Base-by-base conservation (phyloP, 192 early-diverging fungal genomes). In the Rhizophagus sp. region DNA sequence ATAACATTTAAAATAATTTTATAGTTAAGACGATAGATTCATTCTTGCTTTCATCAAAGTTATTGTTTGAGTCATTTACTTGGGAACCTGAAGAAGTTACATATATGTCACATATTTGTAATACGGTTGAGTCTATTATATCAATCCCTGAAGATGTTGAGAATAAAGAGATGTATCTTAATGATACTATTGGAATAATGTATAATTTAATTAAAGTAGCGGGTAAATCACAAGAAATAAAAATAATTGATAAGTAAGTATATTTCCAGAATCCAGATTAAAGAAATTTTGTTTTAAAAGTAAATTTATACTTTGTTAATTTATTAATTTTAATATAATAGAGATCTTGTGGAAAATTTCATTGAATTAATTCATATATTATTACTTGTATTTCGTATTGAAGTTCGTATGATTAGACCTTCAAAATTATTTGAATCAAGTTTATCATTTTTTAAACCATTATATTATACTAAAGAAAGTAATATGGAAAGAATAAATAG, bases 401-500 rank as follows among this genome's bases (percentile, higher is more conserved):
- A 65, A 65, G 27, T 65, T 65, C n/a, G 27, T 65, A 27, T 65
- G 64, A 65, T 65, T 30, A 24, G 27, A 65, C 64, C 64, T 65
- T 65, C 64, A 65, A 65, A 65, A 65, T 65, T 65, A 65, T 65
- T 65, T 65, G 12, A 65, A 27, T 27, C n/a, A 65, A 30, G 12
- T 65, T 65, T 65, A 12, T 27, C 64, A 1, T 27, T 65, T 65
- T 30, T 30, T 27, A 65, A 65, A 27, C 24, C 64, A 65, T 65
- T 30, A 13, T 27, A 30, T 12, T 10, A 12, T 12, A 65, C n/a
- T 27, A 65, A 65, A 27, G 27, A 3, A 27, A 25, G 25, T 27
- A 13, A 30, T 27, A 65, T 27, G 11, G n/a, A 27, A 65, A 13
- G 63, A 30, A 65, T 10, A 30, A 25, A 65, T 57, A 57, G 19